Conservation (phyloP, 2,329 filamentous ascomycete genomes). For the Pseudogymnoascus sp. region DNA sequence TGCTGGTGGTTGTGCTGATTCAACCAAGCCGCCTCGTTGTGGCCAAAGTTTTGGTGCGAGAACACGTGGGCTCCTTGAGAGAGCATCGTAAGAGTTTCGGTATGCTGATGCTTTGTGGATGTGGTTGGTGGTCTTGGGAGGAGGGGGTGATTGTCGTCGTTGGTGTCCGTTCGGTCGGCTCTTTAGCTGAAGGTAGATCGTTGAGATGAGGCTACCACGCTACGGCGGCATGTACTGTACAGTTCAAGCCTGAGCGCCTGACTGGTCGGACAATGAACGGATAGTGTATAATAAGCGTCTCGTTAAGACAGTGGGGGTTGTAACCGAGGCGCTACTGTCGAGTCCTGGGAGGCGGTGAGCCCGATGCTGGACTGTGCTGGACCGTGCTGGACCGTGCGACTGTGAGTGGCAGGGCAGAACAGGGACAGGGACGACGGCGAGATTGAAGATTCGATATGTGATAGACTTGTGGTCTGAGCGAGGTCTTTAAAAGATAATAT, state of each 20-base stretch:
- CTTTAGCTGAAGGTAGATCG: constrained; percentile 8
- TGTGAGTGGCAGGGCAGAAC: background rate
- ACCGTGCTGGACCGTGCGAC: background rate
- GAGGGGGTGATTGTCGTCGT: background rate
- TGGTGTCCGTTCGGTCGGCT: background rate
- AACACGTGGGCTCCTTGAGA: constrained; percentile 48
- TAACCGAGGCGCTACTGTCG: constrained; percentile 8
- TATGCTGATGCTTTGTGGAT: background rate
- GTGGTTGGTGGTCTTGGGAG: background rate
- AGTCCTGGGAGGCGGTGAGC: constrained; percentile 5
- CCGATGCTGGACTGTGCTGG: background rate
- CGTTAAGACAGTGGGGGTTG: constrained; percentile 6
- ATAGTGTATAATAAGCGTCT: constrained; percentile 5
- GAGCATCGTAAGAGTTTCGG: constrained; percentile 41
- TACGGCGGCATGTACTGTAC: background rate
- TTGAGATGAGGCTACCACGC: constrained; percentile 8
- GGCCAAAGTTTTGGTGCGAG: constrained; percentile 45
- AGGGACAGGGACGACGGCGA: background rate
- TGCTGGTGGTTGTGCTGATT: constrained; percentile 39
- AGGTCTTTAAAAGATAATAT: background rate
- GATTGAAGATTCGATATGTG: constrained; percentile 1
- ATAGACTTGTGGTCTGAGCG: background rate
- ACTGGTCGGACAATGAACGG: background rate
- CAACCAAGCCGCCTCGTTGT: constrained; percentile 57
- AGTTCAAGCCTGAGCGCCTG: constrained; percentile 9